Evolutionary conservation across 2,329 filamentous ascomycete genomes (phyloP), one percentile per base, ranked within the genome.

Genomic region (Cladosporium sphaerospermum): DNA sequence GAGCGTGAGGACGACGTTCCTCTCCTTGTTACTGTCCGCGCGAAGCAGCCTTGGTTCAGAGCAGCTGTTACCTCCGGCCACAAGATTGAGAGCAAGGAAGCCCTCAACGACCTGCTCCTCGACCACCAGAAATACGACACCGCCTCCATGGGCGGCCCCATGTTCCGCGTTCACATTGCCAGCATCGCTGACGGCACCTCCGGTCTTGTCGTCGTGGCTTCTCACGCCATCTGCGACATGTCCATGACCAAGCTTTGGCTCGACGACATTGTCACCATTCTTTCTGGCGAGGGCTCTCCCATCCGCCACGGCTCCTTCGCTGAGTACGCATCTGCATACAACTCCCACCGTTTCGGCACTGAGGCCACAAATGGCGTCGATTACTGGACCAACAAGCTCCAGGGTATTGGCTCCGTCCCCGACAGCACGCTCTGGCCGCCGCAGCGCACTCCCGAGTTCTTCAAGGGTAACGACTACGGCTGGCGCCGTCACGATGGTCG

Each of bases 221-320:
- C 64, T 1, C 64, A 67, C 52, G 57, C 64, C 8, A 61, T 64
- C 39, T 64, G 62, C 39, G 64, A 67, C 49, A 64, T 64, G 62
- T 64, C 60, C 56, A 66, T 66, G 62, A 67, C 64, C 40, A 66
- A 66, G 54, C 57, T 66, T 3, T 67, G 64, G 64, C 56, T 66
- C 11, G 64, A 67, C 43, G 64, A 67, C 42, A 58, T 67, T 13
- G 58, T 63, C 19, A 61, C 51, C 9, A 52, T 64, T 2, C 55
- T 67, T 2, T 63, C 61, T 4, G 59, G 60, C 9, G 60, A 64
- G 34, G 59, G 58, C 33, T 57, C 55, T 10, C 51, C 62, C 16
- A 54, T 63, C 10, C 61, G 60, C 14, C 64, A 67, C 52, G 63
- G 57, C 9, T 59, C 57, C 1, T 67, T 65, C 60, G 61, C 59